Percentiles rank a stretch among this genome's conserved stretches.
Evolutionary conservation across 768 basidiomycete genomes (phyloP).

Genomic region (Trametes meyenii): DNA sequence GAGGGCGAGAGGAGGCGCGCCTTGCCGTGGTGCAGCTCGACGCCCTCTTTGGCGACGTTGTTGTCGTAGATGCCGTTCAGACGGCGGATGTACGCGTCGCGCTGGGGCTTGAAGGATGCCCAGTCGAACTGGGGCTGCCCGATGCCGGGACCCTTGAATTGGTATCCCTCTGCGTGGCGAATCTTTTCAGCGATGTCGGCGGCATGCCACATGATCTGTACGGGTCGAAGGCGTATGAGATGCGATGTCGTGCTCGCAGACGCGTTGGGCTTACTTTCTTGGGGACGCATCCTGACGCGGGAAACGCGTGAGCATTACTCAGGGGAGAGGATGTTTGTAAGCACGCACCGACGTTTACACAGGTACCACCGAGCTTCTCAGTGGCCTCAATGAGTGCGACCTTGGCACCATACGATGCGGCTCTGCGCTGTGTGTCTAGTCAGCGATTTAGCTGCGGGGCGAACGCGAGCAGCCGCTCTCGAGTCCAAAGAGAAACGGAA

Average conservation of each 20-base stretch:
- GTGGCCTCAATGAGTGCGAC: conserved; percentile 86
- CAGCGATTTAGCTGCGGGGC: neutral
- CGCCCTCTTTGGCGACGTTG: conserved; percentile 85
- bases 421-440: conserved; percentile 68
- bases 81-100: conserved; percentile 91
- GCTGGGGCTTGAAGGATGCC: conserved; percentile 88
- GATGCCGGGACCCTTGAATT: conserved; percentile 61
- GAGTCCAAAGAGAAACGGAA: neutral
- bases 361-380: conserved; percentile 85
- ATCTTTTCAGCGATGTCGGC: conserved; percentile 89
- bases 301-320: neutral
- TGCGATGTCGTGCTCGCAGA: neutral
- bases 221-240: neutral
- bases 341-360: conserved; percentile 88
- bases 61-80: conserved; percentile 91
- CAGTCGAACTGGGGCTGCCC: conserved; percentile 76
- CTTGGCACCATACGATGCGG: conserved; percentile 90
- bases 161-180: conserved; percentile 73
- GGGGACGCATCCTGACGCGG: conserved; percentile 83
- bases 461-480: neutral
- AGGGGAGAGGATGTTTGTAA: neutral
- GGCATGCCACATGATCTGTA: conserved; percentile 96
- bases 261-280: conserved; percentile 69
- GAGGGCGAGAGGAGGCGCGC: conserved; percentile 72
- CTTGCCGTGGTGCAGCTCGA: conserved; percentile 83